Base-by-base conservation (phyloP, 2,329 filamentous ascomycete genomes). In the Xylariaceae sp. region DNA sequence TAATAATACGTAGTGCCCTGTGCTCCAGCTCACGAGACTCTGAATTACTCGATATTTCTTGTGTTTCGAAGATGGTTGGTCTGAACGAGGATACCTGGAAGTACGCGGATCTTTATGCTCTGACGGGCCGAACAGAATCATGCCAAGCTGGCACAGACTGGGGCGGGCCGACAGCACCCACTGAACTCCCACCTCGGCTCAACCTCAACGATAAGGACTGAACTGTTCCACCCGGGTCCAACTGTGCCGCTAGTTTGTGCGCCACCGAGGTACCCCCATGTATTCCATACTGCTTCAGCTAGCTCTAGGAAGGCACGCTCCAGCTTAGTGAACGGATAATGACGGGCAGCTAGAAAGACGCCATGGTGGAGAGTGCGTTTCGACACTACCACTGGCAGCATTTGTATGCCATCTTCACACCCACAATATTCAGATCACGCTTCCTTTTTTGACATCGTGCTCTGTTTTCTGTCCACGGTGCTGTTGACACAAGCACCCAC, bases 371-470 rank as follows among this genome's bases (percentile, higher is more conserved):
- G 37, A 41, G 37, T 13, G 37, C 8, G 37, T 41, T 9, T 13
- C 37, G 8, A 13, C 37, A 13, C 37, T 41, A 41, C 37, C 37
- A 41, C 8, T 41, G 23, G 23, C 23, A 10, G n/a, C 13, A 15
- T 45, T 45, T 45, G 41, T n/a, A 45, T 45, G 13, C 41, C 41
- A 45, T 45, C 41, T 45, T 45, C 41, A 45, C 54, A 56, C 59
- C 59, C 41, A 45, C 41, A 45, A 45, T 45, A 13, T 57, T 60
- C 49, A 52, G 51, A 55, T 57, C 51, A 11, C 54, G 35, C 56
- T 50, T 55, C 48, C 35, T 39, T 45, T 58, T 39, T 44, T 54
- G 50, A 53, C 53, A 39, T 56, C 18, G 39, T 53, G 49, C 55
- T 52, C 51, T 55, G 39, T 49, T 41, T 11, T 53, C 35, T 56